Evolutionary conservation across 352 stramenopile species (phyloP), one percentile per base, ranked within the genome.

Genomic region (Nothophytophthora sp.): DNA sequence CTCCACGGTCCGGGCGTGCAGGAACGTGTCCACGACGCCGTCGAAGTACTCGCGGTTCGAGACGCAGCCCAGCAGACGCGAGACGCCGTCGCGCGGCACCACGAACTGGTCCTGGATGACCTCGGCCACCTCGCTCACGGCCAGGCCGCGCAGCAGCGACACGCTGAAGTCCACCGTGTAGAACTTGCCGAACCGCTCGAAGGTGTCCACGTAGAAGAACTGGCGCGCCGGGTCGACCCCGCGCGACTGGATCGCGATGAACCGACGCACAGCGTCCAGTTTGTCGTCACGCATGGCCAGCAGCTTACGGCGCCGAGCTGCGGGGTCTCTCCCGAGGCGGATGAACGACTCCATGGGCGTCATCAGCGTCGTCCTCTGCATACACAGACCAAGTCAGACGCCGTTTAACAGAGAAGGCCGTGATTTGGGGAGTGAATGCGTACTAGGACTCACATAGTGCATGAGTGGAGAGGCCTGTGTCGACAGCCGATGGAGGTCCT

Each of bases 121-220:
- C 15, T 67, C 60, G 1, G 69, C 70, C 12, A 86, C 76, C 11
- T 81, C 69, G 2, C 53, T 55, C 24, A 86, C 61, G 0, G 58
- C 75, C 45, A 72, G 73, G 47, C 64, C 50, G 32, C 59, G 46
- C 22, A 86, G 51, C 24, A 84, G 64, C 22, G 70, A 79, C 28
- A 84, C 68, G 52, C 70, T 87, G 35, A 87, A 83, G 43, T 88
- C 76, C 39, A 88, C 71, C 1, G 76, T 85, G 66, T 81, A 85
- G 37, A 77, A 80, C 43, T 88, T 88, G 46, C 76, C 73, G 32
- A 88, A 88, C 23, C 73, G 66, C 38, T 81, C 73, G 37, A 88
- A 88, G 8, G 68, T 81, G 41, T 88, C 76, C 11, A 88, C 45
- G 56, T 83, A 83, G 41, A 85, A 85, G 33, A 83, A 88, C 43